phyloP scores from a whole-genome alignment of 78 protist species.

The Dictyostelium brefeldianum region DNA sequence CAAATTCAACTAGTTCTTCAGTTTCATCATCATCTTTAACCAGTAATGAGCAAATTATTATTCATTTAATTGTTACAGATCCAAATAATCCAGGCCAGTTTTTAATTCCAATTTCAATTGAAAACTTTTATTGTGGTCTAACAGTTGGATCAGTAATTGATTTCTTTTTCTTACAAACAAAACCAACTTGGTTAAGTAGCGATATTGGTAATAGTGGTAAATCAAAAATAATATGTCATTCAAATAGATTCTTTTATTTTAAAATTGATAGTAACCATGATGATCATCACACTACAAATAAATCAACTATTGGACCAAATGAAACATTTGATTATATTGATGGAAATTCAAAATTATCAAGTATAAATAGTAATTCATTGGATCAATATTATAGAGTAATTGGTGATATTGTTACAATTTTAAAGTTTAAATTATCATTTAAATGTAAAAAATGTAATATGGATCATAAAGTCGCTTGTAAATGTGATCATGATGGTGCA shows the following conservation, averaged over 20 bases:
- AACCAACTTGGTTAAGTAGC: neutral
- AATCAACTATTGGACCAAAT: neutral
- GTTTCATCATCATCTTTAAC: neutral
- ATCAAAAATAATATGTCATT: neutral
- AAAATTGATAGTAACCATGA: neutral
- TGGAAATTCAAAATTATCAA: neutral
- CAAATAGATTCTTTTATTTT: conserved; percentile 45
- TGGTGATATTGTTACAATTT: conserved; percentile 19
- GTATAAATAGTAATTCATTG: neutral
- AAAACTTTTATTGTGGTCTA: conserved; percentile 29
- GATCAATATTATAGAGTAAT: conserved; percentile 11
- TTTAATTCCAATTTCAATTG: neutral
- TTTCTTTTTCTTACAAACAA: conserved; percentile 7
- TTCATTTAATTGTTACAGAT: conserved; percentile 1
- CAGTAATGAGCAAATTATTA: neutral
- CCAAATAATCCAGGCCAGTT: neutral
- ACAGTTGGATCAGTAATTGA: conserved; percentile 30
- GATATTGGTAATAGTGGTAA: neutral
- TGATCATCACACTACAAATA: too few species aligned
- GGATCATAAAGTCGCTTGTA: neutral
- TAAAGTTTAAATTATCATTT: conserved; percentile 15
- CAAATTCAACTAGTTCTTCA: too few species aligned
- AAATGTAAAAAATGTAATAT: conserved; percentile 28
- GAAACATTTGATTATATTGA: conserved; percentile 13
- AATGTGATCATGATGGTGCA: neutral